These are phyloP conservation scores for Ploettnerulaceae sp. DNA, from an alignment of 2,329 filamentous ascomycete genomes.

Conservation along the genomic window DNA sequence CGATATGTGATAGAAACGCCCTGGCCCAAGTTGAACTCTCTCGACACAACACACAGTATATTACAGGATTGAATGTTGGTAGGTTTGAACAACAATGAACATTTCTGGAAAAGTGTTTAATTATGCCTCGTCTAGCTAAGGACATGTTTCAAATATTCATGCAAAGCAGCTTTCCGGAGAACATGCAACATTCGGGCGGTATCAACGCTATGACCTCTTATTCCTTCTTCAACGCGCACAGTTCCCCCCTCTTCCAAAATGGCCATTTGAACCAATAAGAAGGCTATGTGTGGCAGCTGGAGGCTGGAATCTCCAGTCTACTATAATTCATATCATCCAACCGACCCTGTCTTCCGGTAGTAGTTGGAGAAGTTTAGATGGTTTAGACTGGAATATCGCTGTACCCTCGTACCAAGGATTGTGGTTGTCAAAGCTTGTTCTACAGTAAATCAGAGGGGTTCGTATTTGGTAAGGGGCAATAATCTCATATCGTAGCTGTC, in stretches of 20 bases:
- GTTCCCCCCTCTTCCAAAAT: slow-evolving; percentile 7
- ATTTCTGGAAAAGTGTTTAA: neutral
- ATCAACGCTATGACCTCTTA: slow-evolving; percentile 13
- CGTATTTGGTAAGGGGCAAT: no score
- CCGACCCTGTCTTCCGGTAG: neutral
- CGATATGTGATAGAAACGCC: slow-evolving; percentile 2
- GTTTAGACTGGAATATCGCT: no score
- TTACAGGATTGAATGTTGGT: neutral
- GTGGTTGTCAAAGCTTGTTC: neutral
- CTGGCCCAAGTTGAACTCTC: neutral
- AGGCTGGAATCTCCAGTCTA: slow-evolving; percentile 3
- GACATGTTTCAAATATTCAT: slow-evolving; percentile 9
- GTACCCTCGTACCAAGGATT: neutral
- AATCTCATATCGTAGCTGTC: no score
- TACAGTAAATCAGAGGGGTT: no score
- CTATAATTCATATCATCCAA: no score
- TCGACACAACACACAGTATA: slow-evolving; percentile 3
- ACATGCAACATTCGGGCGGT: slow-evolving; percentile 3
- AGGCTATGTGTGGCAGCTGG: neutral
- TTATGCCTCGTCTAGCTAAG: slow-evolving; percentile 2
- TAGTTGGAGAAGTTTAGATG: no score
- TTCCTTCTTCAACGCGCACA: slow-evolving; percentile 11
- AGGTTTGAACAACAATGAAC: neutral
- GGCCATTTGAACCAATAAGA: slow-evolving; percentile 1
- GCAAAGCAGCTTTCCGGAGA: slow-evolving; percentile 5